Base-by-base conservation (phyloP, 768 basidiomycete species). In the Boletus edulis region DNA sequence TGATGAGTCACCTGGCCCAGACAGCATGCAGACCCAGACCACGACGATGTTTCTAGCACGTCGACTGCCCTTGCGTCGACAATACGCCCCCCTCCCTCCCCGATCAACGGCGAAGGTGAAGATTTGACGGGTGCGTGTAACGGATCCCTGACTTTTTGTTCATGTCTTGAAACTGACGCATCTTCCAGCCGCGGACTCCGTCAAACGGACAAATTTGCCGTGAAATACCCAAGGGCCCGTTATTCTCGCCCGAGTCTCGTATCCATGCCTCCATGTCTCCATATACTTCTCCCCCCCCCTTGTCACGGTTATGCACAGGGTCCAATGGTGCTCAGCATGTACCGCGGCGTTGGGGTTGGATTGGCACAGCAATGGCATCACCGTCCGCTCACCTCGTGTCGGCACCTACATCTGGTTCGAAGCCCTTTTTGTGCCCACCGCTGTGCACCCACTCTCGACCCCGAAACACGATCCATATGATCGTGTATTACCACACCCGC, bases 321-420 rank as follows among this genome's bases (percentile, higher is more conserved):
- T 37, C 27, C 34, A 27, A 17, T 18, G 27, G 18, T 48, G 27
- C 20, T 55, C 24, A 24, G 27, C 34, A 44, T 37, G 44, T 46
- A 17, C 38, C 50, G 46, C 41, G 56, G 50, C 41, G 31, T 51
- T 5, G 49, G 49, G 40, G 44, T 27, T 42, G 46, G 34, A 29
- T 32, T 43, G 20, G 56, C 57, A 46, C 41, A 46, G 37, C 61
- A 40, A 38, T 29, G 43, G 10, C 18, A 52, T 52, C 34, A 14
- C 34, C 48, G 49, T 53, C 42, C 45, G 18, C 55, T 56, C 35
- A 31, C 63, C 66, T 53, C 66, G 39, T 68, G 66, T 55, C 34
- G 39, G 43, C 27, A 29, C 9, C 34, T 14, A 29, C 34, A 38
- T 47, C 31, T 45, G 24, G 37, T 24, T 43, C 31, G 13, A 18